These are phyloP conservation scores for Phoma herbarum DNA, from an alignment of 2,329 filamentous ascomycete genomes.

Conservation along the genomic window DNA sequence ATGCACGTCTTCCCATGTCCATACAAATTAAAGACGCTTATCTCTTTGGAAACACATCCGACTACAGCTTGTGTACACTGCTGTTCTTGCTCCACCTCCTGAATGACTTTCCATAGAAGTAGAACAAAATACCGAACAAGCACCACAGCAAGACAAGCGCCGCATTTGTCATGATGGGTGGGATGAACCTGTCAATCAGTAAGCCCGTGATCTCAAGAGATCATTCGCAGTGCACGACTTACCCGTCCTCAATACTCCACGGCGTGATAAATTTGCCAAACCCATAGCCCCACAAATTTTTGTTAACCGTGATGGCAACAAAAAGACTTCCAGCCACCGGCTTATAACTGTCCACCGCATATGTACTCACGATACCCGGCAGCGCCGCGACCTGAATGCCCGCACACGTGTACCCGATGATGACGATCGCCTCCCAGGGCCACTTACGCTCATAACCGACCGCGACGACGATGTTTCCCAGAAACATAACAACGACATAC, in stretches of 20 bases:
- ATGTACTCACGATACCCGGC: slow-evolving; percentile 66
- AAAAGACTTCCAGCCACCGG: slow-evolving; percentile 68
- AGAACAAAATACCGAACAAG: slow-evolving; percentile 64
- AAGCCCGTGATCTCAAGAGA: background rate
- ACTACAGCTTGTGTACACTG: slow-evolving; percentile 62
- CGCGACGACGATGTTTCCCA: slow-evolving; percentile 66
- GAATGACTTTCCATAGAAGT: slow-evolving; percentile 66
- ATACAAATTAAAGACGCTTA: background rate
- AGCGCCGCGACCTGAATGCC: slow-evolving; percentile 69
- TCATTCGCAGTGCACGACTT: slow-evolving; percentile 12
- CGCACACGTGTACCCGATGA: slow-evolving; percentile 65
- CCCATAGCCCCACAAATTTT: slow-evolving; percentile 71
- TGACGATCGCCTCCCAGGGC: slow-evolving; percentile 65
- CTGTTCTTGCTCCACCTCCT: slow-evolving; percentile 64
- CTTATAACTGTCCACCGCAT: slow-evolving; percentile 71
- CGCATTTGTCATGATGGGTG: slow-evolving; percentile 69
- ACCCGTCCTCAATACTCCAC: slow-evolving; percentile 61
- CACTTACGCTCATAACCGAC: slow-evolving; percentile 63
- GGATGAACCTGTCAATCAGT: slow-evolving; percentile 49
- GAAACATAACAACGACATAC: slow-evolving; percentile 64
- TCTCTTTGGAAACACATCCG: background rate
- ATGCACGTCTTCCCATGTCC: too few species aligned
- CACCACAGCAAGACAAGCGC: slow-evolving; percentile 63
- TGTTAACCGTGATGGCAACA: slow-evolving; percentile 69
- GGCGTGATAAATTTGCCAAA: slow-evolving; percentile 65